Conservation (phyloP, 2,329 filamentous ascomycete genomes). For the Sclerotinia nivalis region DNA sequence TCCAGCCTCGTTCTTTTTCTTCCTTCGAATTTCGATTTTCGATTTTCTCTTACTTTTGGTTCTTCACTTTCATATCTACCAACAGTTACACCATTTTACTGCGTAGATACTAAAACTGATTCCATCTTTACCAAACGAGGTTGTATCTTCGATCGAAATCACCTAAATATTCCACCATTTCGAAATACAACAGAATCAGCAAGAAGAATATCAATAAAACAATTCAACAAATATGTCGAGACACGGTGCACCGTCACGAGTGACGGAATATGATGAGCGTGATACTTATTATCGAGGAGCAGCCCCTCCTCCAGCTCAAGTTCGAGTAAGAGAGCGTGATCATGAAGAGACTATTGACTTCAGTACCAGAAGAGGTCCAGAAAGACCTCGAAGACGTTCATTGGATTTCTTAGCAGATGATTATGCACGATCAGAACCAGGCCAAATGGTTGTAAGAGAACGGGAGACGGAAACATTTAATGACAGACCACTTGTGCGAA, state of each 20-base stretch:
- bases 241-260: conserved; percentile 27
- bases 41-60: background rate
- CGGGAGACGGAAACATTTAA: conserved; percentile 36
- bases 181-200: conserved; percentile 49
- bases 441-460: conserved; percentile 38
- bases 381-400: conserved; percentile 27
- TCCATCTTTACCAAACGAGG: background rate
- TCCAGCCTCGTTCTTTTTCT: conserved; percentile 18
- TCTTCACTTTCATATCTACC: background rate
- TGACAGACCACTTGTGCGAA: conserved; percentile 34
- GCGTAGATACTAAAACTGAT: background rate
- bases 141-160: background rate
- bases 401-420: conserved; percentile 40
- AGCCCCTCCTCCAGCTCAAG: conserved; percentile 31
- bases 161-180: conserved; percentile 54
- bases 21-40: background rate
- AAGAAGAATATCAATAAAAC: conserved; percentile 48
- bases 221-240: conserved; percentile 29
- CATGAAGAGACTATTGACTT: conserved; percentile 38
- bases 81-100: background rate
- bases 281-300: conserved; percentile 35
- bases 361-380: conserved; percentile 31
- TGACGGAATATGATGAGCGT: conserved; percentile 34
- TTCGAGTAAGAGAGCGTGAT: conserved; percentile 36
- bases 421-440: conserved; percentile 33